Percentiles rank a stretch among this genome's conserved stretches.
These are phyloP conservation scores for Casuarina cunninghamiana DNA, from an alignment of 306 rosid species.

Conservation along the genomic window DNA sequence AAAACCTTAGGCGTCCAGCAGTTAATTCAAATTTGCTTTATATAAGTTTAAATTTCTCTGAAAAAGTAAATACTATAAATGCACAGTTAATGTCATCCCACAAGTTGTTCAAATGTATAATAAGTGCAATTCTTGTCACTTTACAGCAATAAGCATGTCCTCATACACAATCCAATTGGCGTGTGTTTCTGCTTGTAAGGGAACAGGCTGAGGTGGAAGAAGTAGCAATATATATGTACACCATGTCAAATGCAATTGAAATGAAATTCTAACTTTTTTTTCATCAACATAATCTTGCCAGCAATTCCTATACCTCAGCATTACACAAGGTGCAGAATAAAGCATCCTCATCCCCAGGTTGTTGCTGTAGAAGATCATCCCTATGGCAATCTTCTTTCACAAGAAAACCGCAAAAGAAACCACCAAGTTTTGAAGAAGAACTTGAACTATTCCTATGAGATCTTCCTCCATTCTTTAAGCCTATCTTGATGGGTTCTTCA, in stretches of 20 bases:
- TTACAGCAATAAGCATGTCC: neutral
- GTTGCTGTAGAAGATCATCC: conserved; percentile 53
- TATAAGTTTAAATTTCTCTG: neutral
- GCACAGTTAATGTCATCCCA: conserved; percentile 8
- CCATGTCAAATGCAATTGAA: neutral
- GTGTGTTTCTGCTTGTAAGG: conserved; percentile 12
- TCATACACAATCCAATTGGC: neutral
- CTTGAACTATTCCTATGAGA: conserved; percentile 37
- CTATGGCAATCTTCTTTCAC: conserved; percentile 63
- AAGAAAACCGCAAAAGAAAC: conserved; percentile 62
- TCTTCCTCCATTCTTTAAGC: conserved; percentile 39
- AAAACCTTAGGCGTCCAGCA: neutral
- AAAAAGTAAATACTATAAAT: conserved; percentile 6
- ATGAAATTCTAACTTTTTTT: neutral
- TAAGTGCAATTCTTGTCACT: neutral
- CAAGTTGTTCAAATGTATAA: neutral
- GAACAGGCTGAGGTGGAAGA: neutral
- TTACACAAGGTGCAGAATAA: conserved; percentile 87
- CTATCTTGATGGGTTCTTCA: conserved; percentile 60
- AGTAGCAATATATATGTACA: neutral
- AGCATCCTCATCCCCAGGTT: conserved; percentile 67
- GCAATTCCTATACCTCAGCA: conserved; percentile 56
- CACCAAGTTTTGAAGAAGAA: conserved; percentile 59
- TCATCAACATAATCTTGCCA: conserved; percentile 13
- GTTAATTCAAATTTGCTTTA: neutral